Evolutionary conservation across 441 rosid genomes (phyloP).

Genomic region (Syzygium malaccense): DNA sequence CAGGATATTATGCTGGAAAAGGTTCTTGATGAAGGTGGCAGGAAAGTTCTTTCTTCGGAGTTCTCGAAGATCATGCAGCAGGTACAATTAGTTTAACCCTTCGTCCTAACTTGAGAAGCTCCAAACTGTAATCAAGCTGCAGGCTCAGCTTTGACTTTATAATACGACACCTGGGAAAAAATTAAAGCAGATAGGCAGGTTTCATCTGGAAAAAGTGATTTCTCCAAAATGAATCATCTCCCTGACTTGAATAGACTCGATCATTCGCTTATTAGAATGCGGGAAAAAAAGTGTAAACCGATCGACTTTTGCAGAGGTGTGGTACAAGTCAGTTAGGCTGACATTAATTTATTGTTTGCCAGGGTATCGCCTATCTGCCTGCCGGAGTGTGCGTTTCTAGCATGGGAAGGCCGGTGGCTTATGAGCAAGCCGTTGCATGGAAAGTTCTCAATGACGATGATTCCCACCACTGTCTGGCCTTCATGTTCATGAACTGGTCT

Average conservation of each 20-base stretch:
- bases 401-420: conserved; percentile 79
- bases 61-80: conserved; percentile 92
- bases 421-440: conserved; percentile 79
- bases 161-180: background rate
- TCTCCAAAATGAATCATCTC: background rate
- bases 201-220: background rate
- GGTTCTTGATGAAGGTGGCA: conserved; percentile 71
- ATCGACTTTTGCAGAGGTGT: background rate
- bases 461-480: conserved; percentile 68
- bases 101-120: background rate
- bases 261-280: background rate
- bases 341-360: conserved; percentile 1
- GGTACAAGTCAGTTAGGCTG: background rate
- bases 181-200: background rate
- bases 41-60: conserved; percentile 68
- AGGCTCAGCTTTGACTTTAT: background rate
- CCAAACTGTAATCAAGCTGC: background rate
- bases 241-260: background rate
- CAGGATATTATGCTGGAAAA: conserved; percentile 95
- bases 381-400: conserved; percentile 73
- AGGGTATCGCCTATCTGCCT: conserved; percentile 77
- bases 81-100: conserved; percentile 25
- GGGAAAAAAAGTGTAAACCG: background rate
- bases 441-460: conserved; percentile 74
- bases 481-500: conserved; percentile 87